Evolutionary conservation across 495 filamentous ascomycete genomes (phyloP), one percentile per base, ranked within the genome.

Genomic region (Xylaria intraflava): DNA sequence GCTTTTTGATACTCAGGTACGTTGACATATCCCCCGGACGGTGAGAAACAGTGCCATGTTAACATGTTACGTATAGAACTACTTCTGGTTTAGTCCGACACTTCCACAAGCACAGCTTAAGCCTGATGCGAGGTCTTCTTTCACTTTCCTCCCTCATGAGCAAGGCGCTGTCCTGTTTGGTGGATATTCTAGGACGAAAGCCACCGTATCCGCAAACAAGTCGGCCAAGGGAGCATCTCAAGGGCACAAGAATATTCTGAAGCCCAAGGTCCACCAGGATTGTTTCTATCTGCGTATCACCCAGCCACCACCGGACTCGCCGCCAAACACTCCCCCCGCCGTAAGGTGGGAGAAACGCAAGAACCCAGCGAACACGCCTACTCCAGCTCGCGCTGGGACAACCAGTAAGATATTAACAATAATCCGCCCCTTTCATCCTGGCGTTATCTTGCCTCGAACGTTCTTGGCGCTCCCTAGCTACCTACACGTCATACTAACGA

Each of bases 311-410:
- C 43, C 83, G 1, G 88, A 90, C 43, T 77, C 81, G 0, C 70
- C 83, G 1, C 51, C 79, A 1, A 77, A 75, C 40, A 70, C 86
- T 2, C 73, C 79, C 1, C 87, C 90, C 17, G 80, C 76, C 17
- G 78, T 94, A 16, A 80, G 89, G 31, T 98, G 93, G 93, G 93
- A 98, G 69, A 80, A 84, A 35, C 76, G 93, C 48, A 98, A 97
- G 77, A 87, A 85, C 72, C 90, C 93, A 19, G 89, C 85, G 5
- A 98, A 97, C 62, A 65, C 86, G 14, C 93, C 93, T 0, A 89
- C 82, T 57, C 93, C 93, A 5, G 53, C 87, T 2, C 81, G 92
- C 22, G 90, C 89, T 2, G 93, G 93, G 43, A 81, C 87, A 14
- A 96, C 90, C 1, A 55, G 35, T 38, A 38, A 17, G 35, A 33